Base-by-base conservation (phyloP, 805 yeast species). In the Candida jianshihensis region DNA sequence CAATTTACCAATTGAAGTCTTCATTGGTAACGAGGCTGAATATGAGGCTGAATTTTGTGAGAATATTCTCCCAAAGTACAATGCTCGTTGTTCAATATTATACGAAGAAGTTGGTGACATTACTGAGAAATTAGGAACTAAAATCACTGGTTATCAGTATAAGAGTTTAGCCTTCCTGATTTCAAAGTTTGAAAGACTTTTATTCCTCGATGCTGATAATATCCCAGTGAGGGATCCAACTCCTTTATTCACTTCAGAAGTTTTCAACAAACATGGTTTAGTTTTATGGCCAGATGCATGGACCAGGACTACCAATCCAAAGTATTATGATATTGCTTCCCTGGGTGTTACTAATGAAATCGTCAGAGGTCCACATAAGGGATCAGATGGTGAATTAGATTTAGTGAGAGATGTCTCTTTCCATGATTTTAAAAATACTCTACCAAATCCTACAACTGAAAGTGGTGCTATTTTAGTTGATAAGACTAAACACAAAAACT, bases 161-260 rank as follows among this genome's bases (percentile, higher is more conserved):
- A 82, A 81, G 54, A 70, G 75, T 3, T 62, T 82, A 43, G 83
- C 90, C 1, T 54, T 84, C 31, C 61, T 84, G 42, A 74, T 81
- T 19, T 80, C 89, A 2, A 66, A 75, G 20, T 83, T 83, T 53
- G 81, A 81, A 44, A 74, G 79, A 45, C 78, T 81, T 19, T 64
- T 81, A 46, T 66, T 82, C 41, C 56, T 81, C 44, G 94, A 83
- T 49, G 75, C 87, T 35, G 92, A 83, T 56, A 75, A 80, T 42
- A 69, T 78, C 36, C 85, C 89, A 1, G 64, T 78, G n/a, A 61
- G 59, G 43, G 69, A 74, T 31, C 82, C 87, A 9, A 75, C 73
- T 35, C 57, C 59, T 34, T 49, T 78, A 27, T 71, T 78, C 36
- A 53, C 54, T 2, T 65, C 73, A 24, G 52, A 61, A 11, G 58